phyloP scores from a whole-genome alignment of 192 early-diverging fungal species.

The Coemansia sp. region DNA sequence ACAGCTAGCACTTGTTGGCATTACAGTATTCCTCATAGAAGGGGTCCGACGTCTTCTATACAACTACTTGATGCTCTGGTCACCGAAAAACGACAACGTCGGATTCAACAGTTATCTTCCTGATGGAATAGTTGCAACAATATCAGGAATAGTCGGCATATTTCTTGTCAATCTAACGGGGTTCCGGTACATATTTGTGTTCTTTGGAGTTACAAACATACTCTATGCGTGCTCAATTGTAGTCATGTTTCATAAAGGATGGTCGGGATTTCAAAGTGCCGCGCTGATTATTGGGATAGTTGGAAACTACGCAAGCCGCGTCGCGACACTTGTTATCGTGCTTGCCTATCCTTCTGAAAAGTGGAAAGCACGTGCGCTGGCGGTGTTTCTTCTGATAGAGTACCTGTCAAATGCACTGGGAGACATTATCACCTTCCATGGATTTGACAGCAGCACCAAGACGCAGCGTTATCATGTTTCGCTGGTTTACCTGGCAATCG shows the following conservation, averaged over 20 bases:
- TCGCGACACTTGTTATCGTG: conserved; percentile 29
- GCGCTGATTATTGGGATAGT: conserved; percentile 12
- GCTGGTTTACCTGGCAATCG: conserved; percentile 5
- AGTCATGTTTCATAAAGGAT: conserved; percentile 14
- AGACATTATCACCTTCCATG: conserved; percentile 13
- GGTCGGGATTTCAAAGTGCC: conserved; percentile 8
- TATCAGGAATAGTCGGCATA: conserved; percentile 23
- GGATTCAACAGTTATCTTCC: conserved; percentile 27
- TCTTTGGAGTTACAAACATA: conserved; percentile 21
- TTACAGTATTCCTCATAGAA: conserved; percentile 22
- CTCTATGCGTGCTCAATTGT: conserved; percentile 32
- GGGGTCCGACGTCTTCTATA: conserved; percentile 18
- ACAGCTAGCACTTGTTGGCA: conserved; percentile 23
- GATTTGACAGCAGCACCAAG: no score
- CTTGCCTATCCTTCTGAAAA: conserved; percentile 32
- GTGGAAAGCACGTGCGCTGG: conserved; percentile 39
- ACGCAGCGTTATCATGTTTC: conserved; percentile 12
- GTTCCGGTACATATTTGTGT: conserved; percentile 23
- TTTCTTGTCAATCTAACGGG: conserved; percentile 28
- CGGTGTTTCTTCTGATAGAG: conserved; percentile 25
- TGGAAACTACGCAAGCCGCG: conserved; percentile 22
- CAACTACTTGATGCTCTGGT: conserved; percentile 20
- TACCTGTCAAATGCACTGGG: conserved; percentile 33
- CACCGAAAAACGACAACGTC: conserved; percentile 26
- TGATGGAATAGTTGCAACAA: conserved; percentile 17